Base-by-base conservation (phyloP, 176 grass and related monocot species). In the Neostapfia colusana region DNA sequence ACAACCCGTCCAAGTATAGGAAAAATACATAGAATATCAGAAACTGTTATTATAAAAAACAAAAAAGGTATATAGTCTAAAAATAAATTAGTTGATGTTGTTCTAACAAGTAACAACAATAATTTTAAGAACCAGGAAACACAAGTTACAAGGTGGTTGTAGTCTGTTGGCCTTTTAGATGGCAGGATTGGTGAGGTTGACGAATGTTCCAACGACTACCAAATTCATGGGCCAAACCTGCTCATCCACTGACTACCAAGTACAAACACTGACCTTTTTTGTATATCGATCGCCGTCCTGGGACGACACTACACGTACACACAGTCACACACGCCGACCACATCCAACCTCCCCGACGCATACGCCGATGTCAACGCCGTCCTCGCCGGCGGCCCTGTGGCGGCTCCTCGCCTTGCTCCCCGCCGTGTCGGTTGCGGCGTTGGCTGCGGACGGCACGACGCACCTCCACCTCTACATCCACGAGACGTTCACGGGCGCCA, bases 391-490 rank as follows among this genome's bases (percentile, higher is more conserved):
- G 60, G 42, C 7, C 36, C 25, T 82, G 25, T 16, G 54, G 54
- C 9, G 54, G 21, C 54, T 5, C 20, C 4, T 67, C 61, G 31
- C 67, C 43, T 5, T 65, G 14, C 16, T 54, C 18, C 17, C 48
- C 12, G 45, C 79, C 10, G 26, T 59, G 1, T 58, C 55, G 1
- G 13, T 18, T 7, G 8, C 16, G 14, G 58, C 3, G 36, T 28
- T 12, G 42, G 25, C 24, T 46, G 76, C 49, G 62, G 67, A 18
- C 8, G 77, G 77, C 65, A 73, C 26, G 24, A 82, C 80, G 8
- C 70, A 74, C 80, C 61, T 82, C 70, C 80, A 65, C 18, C 35
- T 82, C 48, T 74, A 82, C 80, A 74, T 82, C 60, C 80, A 82
- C 69, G 58, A 65, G 79, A 82, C 69, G 18, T 20, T 54, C 68